Evolutionary conservation across 2,329 filamentous ascomycete genomes (phyloP).

Genomic region (Exophiala sp.): DNA sequence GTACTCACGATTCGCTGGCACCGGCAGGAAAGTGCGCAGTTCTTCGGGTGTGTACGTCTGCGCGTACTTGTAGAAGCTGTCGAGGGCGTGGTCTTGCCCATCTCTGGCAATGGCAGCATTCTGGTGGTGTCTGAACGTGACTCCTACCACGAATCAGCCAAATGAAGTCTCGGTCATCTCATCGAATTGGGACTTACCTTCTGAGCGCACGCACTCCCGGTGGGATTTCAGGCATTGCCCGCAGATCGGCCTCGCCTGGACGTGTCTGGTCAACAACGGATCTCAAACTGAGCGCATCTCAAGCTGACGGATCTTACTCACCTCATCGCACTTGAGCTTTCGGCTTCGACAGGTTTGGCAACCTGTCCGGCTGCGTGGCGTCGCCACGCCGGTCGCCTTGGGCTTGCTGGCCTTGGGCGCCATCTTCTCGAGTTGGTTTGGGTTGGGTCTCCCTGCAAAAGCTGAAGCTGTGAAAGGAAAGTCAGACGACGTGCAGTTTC

Average conservation of each 20-base stretch:
- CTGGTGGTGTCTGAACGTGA: constrained; percentile 63
- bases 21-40: constrained; percentile 17
- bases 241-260: constrained; percentile 23
- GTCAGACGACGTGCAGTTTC: constrained; percentile 4
- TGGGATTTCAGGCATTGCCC: constrained; percentile 27
- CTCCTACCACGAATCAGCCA: constrained; percentile 35
- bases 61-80: constrained; percentile 21
- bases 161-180: neutral
- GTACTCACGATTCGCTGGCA: constrained; percentile 18
- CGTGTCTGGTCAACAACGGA: constrained; percentile 2
- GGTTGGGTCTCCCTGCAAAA: neutral
- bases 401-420: constrained; percentile 10
- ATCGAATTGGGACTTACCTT: constrained; percentile 16
- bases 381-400: constrained; percentile 10
- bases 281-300: too few relatives aligned
- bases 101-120: constrained; percentile 41
- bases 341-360: constrained; percentile 27
- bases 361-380: constrained; percentile 26
- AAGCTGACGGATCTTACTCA: constrained; percentile 9
- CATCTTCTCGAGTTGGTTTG: constrained; percentile 2
- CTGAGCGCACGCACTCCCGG: constrained; percentile 22
- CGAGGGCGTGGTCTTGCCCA: constrained; percentile 13
- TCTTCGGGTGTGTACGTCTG: constrained; percentile 18
- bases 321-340: constrained; percentile 30
- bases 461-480: constrained; percentile 8